Percentiles rank a stretch among this genome's conserved stretches.
Evolutionary conservation across 169 alveolate species (phyloP).

Genomic region (Plasmodium chabaudi): DNA sequence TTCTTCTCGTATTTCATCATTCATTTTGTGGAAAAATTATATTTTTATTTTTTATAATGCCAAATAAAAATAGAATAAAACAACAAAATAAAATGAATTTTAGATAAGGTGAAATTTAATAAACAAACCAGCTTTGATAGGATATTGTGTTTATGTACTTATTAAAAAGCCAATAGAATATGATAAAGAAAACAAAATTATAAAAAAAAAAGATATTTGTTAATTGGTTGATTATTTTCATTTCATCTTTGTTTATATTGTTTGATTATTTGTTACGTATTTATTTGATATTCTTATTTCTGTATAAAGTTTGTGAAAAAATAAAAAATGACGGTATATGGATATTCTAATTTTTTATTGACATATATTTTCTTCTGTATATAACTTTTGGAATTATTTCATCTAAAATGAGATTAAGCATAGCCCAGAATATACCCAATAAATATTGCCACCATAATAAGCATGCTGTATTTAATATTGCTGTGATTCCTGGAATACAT

Average conservation of each 20-base stretch:
- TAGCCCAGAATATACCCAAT: conserved; percentile 89
- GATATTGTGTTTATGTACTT: neutral
- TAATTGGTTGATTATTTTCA: neutral
- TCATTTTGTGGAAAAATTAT: too few species aligned
- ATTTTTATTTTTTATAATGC: neutral
- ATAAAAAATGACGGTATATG: neutral
- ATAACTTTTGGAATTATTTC: conserved; percentile 90
- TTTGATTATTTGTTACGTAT: neutral
- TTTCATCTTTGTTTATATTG: neutral
- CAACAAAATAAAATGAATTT: neutral
- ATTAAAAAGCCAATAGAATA: neutral
- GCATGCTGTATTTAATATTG: conserved; percentile 86
- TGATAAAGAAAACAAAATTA: neutral
- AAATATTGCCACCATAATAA: conserved; percentile 92
- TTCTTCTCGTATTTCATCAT: neutral
- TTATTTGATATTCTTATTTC: neutral
- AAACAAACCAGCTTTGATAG: neutral
- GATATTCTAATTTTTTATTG: conserved; percentile 12
- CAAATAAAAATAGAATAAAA: neutral
- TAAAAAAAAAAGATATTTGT: neutral
- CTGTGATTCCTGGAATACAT: conserved; percentile 87
- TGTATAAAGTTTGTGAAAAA: too few species aligned
- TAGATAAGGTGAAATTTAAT: neutral
- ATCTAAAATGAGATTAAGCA: conserved; percentile 88
- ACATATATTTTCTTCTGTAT: conserved; percentile 79